These are phyloP conservation scores for Ustanciosporium gigantosporum DNA, from an alignment of 1,284 basidiomycete genomes.

Conservation along the genomic window DNA sequence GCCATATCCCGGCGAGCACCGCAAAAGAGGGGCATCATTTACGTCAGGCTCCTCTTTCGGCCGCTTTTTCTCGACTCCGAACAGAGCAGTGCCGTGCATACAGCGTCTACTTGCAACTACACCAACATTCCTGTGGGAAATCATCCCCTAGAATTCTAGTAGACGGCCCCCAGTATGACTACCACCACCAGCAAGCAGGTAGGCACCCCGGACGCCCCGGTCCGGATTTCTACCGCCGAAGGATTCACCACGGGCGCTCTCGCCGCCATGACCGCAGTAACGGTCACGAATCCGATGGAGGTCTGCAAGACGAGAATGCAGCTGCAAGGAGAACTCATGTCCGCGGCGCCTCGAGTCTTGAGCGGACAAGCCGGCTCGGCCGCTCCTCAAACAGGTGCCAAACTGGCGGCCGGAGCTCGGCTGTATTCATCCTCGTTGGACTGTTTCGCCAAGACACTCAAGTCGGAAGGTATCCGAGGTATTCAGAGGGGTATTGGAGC, in stretches of 20 bases:
- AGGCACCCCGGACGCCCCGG: slow-evolving; percentile 17
- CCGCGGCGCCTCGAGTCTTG: slow-evolving; percentile 21
- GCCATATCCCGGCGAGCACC: too few species aligned
- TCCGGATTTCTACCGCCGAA: slow-evolving; percentile 43
- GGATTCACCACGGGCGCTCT: slow-evolving; percentile 44
- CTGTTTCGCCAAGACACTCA: slow-evolving; percentile 85
- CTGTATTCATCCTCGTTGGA: slow-evolving; percentile 87
- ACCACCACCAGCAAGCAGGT: slow-evolving; percentile 2
- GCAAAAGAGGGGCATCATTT: too few species aligned
- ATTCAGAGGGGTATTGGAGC: slow-evolving; percentile 86
- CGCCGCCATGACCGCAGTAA: slow-evolving; percentile 50
- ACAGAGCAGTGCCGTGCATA: too few species aligned
- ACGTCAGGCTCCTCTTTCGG: too few species aligned
- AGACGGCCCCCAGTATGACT: too few species aligned
- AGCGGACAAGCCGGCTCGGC: slow-evolving; percentile 28
- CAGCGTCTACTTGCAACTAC: too few species aligned
- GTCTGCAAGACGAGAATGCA: slow-evolving; percentile 58
- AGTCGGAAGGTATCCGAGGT: slow-evolving; percentile 84
- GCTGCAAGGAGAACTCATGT: slow-evolving; percentile 55
- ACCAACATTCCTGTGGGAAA: too few species aligned
- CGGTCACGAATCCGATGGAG: slow-evolving; percentile 55
- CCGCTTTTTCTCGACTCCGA: too few species aligned
- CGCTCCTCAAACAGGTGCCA: slow-evolving; percentile 24
- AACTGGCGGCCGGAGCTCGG: slow-evolving; percentile 18
- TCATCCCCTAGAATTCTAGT: too few species aligned